Evolutionary conservation across 352 stramenopile genomes (phyloP), one percentile per base, ranked within the genome.

Genomic region (Achlya hypogyna): DNA sequence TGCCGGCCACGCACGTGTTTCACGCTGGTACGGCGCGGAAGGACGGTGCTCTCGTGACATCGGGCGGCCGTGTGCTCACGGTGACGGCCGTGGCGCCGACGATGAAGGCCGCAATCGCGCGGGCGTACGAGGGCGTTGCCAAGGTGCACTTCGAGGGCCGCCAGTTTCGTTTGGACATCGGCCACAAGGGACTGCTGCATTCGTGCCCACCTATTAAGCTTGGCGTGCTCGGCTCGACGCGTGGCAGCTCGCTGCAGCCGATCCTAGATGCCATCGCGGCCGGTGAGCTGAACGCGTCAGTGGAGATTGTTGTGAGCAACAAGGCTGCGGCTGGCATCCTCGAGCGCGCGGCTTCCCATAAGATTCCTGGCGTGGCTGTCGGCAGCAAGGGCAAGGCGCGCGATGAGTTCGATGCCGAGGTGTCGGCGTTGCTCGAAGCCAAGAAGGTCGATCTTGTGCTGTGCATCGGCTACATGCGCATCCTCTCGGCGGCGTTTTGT

Each of bases 401-500:
- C 64, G 90, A 95, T 28, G 89, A 91, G 63, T 99, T 98, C 71
- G 97, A 99, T 75, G 87, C 86, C 16, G 85, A 99, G 63, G 96
- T 98, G 27, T 98, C 91, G 14, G 78, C 91, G 25, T 81, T 91
- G 43, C 75, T 99, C 53, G 78, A 92, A 58, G 81, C 76, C 62
- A 96, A 96, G 72, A 95, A 93, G 52, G 93, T 98, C 4, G 96
- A 99, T 59, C 79, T 99, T 27, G 91, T 99, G 45, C 81, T 99
- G 28, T 84, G 98, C 42, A 97, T 99, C 58, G 97, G 97, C 49
- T 99, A 99, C 90, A 99, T 99, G 97, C 89, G 96, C 51, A 99
- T 99, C 72, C 72, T 99, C 5, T 99, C 96, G 35, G 79, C 74
- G 51, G 77, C 89, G 40, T 99, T 99, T 74, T 97, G 88, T 75